phyloP scores from a whole-genome alignment of 2,329 filamentous ascomycete genomes.

The Ceratocystis papillata region DNA sequence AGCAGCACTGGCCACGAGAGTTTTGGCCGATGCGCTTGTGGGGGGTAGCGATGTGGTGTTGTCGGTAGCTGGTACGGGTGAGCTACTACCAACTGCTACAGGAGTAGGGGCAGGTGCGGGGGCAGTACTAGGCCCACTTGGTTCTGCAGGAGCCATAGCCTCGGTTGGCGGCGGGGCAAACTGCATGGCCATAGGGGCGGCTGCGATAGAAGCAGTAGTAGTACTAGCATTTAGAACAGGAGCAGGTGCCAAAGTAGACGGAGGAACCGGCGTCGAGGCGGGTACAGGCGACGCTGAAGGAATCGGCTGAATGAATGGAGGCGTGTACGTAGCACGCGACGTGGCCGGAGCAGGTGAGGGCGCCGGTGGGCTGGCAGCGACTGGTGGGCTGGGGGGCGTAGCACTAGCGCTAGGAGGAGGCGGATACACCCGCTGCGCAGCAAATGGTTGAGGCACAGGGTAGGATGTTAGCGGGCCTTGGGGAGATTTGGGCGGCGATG shows the following conservation, averaged over 20 bases:
- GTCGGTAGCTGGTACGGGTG: neutral
- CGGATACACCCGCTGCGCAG: constrained; percentile 27
- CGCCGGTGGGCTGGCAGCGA: neutral
- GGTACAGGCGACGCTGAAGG: neutral
- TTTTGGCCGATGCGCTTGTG: constrained; percentile 28
- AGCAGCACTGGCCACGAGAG: constrained; percentile 25
- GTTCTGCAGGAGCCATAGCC: constrained; percentile 26
- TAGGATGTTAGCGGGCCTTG: constrained; percentile 31
- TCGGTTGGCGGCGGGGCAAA: constrained; percentile 22
- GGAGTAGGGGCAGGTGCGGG: neutral
- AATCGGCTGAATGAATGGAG: neutral
- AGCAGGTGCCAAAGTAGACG: neutral
- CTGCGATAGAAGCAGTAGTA: neutral
- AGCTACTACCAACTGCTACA: too few species aligned
- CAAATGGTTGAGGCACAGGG: constrained; percentile 29
- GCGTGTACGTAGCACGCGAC: neutral
- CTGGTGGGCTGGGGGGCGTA: constrained; percentile 17
- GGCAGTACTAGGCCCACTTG: constrained; percentile 8
- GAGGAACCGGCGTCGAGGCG: neutral
- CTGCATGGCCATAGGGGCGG: neutral
- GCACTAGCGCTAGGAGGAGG: constrained; percentile 28
- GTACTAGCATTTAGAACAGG: neutral
- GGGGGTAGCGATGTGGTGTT: neutral
- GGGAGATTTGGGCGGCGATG: constrained; percentile 28
- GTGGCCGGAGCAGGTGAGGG: neutral